These are phyloP conservation scores for Sporothrix inflata DNA, from an alignment of 2,329 filamentous ascomycete species.

Conservation along the genomic window DNA sequence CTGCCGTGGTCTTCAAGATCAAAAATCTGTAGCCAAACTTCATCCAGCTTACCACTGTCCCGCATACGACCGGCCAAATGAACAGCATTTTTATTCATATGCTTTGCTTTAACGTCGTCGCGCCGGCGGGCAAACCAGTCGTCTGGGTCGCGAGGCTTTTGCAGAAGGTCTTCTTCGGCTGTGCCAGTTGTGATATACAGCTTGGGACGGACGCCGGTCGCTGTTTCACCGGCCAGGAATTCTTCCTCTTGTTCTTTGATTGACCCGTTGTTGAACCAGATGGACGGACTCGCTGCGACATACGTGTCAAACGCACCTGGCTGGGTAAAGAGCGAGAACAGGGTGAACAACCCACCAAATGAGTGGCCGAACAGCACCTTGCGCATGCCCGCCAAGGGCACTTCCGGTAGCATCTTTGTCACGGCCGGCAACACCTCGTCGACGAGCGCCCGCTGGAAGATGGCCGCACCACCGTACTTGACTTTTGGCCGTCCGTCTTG, in stretches of 20 bases:
- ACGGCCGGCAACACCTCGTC: not conserved
- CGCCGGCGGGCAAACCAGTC: not conserved
- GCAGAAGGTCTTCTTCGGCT: not conserved
- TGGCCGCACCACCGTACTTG: constrained; percentile 1
- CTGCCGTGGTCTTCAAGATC: constrained; percentile 5
- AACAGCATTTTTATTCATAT: not conserved
- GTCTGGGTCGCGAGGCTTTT: not conserved
- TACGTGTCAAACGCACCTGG: constrained; percentile 3
- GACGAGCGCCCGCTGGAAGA: not conserved
- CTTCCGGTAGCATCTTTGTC: not conserved
- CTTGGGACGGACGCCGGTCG: not conserved
- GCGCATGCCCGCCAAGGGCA: not conserved
- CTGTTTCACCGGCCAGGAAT: not conserved
- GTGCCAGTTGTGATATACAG: not conserved
- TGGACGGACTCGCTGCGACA: not conserved
- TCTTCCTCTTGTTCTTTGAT: not conserved
- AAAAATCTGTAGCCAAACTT: not conserved
- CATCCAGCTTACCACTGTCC: not conserved
- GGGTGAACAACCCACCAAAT: not conserved
- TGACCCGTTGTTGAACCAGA: not conserved
- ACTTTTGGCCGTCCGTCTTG: not conserved
- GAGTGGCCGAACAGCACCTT: constrained; percentile 9
- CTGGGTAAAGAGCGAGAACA: not conserved
- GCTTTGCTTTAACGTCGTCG: not conserved
- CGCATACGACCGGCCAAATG: not conserved